Evolutionary conservation across 768 basidiomycete species (phyloP).

Genomic region (Pulveroboletus sp.): DNA sequence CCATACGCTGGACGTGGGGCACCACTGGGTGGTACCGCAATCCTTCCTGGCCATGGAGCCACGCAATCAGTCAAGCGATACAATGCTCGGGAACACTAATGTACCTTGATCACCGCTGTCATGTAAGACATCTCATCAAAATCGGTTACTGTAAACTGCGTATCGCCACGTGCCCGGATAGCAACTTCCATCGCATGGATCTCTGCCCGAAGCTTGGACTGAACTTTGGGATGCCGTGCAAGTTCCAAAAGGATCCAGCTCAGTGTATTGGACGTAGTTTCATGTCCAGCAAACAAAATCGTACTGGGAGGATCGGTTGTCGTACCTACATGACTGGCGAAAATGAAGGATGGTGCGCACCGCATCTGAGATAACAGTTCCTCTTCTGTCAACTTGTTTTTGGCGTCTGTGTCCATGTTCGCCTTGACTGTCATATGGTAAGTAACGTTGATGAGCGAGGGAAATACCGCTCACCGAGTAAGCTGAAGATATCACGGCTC

Average conservation of each 20-base stretch:
- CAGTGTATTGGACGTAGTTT: conserved; percentile 55
- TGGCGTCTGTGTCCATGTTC: conserved; percentile 27
- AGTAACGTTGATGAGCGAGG: not conserved
- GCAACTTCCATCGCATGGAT: conserved; percentile 4
- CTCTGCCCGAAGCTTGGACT: conserved; percentile 51
- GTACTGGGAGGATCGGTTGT: conserved; percentile 30
- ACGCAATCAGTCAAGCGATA: not conserved
- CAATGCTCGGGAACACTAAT: not conserved
- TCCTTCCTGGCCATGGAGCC: conserved; percentile 22
- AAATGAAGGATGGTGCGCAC: conserved; percentile 7
- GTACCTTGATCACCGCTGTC: conserved; percentile 28
- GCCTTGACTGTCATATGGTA: conserved; percentile 20
- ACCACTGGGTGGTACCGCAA: conserved; percentile 50
- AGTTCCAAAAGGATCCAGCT: conserved; percentile 42
- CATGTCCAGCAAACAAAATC: conserved; percentile 45
- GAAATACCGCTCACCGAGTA: conserved; percentile 36
- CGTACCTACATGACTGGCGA: not conserved
- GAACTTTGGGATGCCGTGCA: conserved; percentile 53
- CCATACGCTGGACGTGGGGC: conserved; percentile 49
- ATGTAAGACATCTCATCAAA: conserved; percentile 51
- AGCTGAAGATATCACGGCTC: conserved; percentile 16
- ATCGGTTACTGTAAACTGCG: conserved; percentile 33
- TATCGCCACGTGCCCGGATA: not conserved
- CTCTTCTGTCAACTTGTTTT: conserved; percentile 21
- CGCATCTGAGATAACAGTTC: conserved; percentile 6